phyloP scores from a whole-genome alignment of 2,329 filamentous ascomycete genomes.

The Didymella pinodella region DNA sequence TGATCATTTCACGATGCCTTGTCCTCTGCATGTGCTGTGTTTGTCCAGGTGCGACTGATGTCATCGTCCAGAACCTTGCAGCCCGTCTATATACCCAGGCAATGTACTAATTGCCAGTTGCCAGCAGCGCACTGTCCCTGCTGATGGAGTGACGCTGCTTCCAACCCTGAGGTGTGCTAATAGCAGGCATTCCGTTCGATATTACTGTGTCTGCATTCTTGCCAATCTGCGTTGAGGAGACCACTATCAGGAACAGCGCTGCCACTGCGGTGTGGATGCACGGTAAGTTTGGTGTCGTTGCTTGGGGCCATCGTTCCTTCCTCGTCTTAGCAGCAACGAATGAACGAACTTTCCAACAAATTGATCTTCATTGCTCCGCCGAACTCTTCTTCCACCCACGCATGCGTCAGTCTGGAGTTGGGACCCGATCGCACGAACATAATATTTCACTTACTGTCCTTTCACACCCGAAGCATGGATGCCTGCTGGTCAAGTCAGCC shows the following conservation, averaged over 20 bases:
- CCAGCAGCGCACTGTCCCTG: conserved; percentile 9
- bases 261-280: too few species aligned
- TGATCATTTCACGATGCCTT: conserved; percentile 49
- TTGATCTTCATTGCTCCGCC: neutral
- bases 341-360: neutral
- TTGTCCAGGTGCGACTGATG: conserved; percentile 20
- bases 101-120: conserved; percentile 15
- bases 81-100: conserved; percentile 13
- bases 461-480: neutral
- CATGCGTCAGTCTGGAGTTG: neutral
- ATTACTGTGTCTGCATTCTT: neutral
- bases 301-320: neutral
- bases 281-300: neutral
- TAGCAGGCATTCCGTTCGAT: neutral
- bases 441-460: neutral
- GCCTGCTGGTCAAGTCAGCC: neutral
- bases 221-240: neutral
- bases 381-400: neutral
- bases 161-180: conserved; percentile 1
- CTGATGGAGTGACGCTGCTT: neutral
- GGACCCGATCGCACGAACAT: neutral
- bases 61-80: conserved; percentile 5
- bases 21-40: conserved; percentile 33
- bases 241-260: neutral
- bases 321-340: neutral